Conservation (phyloP, 441 rosid genomes). For the Rhodomyrtus psidioides region DNA sequence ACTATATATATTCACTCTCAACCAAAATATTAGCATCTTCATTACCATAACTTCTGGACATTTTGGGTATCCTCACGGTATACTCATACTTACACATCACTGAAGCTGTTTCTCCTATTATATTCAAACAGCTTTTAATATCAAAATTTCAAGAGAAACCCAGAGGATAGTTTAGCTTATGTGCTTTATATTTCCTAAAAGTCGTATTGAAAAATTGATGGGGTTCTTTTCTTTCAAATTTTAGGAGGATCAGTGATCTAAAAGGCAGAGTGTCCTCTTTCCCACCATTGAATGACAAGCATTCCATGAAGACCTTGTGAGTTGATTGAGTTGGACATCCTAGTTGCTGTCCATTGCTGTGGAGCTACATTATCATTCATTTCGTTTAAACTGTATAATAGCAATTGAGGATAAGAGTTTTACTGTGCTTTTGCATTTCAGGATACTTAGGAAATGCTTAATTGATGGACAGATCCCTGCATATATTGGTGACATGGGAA, state of each 20-base stretch:
- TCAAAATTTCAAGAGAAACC: neutral
- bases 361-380: neutral
- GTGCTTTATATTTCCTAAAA: neutral
- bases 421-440: conserved; percentile 16
- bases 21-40: neutral
- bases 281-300: conserved; percentile 39
- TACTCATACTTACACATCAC: neutral
- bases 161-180: neutral
- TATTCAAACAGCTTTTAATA: neutral
- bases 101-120: neutral
- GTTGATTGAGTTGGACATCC: conserved; percentile 15
- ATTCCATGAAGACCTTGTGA: conserved; percentile 70
- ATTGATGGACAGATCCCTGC: conserved; percentile 55
- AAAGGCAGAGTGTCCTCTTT: conserved; percentile 49
- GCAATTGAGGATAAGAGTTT: neutral
- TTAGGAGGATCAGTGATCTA: conserved; percentile 80
- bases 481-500: conserved; percentile 46
- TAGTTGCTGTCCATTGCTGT: neutral
- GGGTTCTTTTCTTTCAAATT: neutral
- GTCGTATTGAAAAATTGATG: neutral
- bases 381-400: neutral
- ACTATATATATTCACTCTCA: neutral
- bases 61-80: neutral
- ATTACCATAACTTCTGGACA: neutral
- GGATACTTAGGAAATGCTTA: conserved; percentile 63